Conservation (phyloP, 257 asterid genomes). For the Voacanga thouarsii region DNA sequence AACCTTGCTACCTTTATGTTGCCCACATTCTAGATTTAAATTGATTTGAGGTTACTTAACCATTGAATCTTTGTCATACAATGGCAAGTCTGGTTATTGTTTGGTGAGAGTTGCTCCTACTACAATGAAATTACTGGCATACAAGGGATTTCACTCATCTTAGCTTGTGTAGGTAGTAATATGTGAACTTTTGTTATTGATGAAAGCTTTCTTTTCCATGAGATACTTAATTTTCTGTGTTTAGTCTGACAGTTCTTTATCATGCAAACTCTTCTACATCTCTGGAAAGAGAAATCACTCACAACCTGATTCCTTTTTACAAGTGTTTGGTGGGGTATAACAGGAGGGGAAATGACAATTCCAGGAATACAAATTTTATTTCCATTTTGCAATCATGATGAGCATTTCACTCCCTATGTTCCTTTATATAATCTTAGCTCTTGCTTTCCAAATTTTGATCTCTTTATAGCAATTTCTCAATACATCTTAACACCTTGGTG, state of each 20-base stretch:
- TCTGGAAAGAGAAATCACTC: no score
- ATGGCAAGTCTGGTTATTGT: not conserved
- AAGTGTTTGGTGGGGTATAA: no score
- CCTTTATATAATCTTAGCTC: not conserved
- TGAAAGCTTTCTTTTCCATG: no score
- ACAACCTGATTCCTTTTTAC: no score
- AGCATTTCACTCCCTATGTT: not conserved
- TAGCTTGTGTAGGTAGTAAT: no score
- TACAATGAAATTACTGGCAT: not conserved
- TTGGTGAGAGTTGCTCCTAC: no score
- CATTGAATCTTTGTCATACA: not conserved
- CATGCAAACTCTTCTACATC: no score
- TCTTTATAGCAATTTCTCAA: not conserved
- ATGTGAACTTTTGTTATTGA: no score
- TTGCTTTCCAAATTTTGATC: not conserved
- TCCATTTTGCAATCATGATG: not conserved
- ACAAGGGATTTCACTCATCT: not conserved
- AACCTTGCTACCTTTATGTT: not conserved
- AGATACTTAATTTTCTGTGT: no score
- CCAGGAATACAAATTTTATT: no score
- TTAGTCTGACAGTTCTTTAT: no score
- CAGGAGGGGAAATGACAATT: no score
- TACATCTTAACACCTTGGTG: conserved; percentile 20
- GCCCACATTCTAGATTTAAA: not conserved
- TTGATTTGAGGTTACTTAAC: not conserved